phyloP scores from a whole-genome alignment of 768 basidiomycete genomes.

The Pleurotus tuber-regium region DNA sequence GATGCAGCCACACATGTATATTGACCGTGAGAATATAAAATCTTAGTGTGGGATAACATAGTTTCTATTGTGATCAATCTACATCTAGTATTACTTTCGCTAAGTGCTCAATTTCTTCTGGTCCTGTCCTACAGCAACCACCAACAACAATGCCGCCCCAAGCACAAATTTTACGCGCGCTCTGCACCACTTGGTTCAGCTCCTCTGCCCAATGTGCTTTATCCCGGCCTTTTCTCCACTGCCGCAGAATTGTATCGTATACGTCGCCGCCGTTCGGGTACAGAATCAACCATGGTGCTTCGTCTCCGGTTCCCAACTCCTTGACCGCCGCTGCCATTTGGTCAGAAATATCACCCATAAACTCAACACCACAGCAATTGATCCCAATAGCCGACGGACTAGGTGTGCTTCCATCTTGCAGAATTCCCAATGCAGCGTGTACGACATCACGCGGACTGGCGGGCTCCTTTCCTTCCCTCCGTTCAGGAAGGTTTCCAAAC shows the following conservation, averaged over 20 bases:
- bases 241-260: slow-evolving; percentile 45
- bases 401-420: slow-evolving; percentile 11
- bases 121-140: slow-evolving; percentile 15
- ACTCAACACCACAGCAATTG: slow-evolving; percentile 62
- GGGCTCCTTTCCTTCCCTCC: slow-evolving; percentile 16
- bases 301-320: slow-evolving; percentile 11
- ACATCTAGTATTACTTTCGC: background rate
- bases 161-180: background rate
- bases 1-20: slow-evolving; percentile 4
- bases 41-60: too few relatives aligned
- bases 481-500: slow-evolving; percentile 43
- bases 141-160: slow-evolving; percentile 16
- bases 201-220: slow-evolving; percentile 12
- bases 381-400: slow-evolving; percentile 62
- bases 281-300: slow-evolving; percentile 54
- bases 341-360: slow-evolving; percentile 37
- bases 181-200: slow-evolving; percentile 7
- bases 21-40: slow-evolving; percentile 7
- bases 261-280: slow-evolving; percentile 70
- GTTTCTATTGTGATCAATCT: too few relatives aligned
- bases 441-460: slow-evolving; percentile 39
- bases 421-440: slow-evolving; percentile 30
- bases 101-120: slow-evolving; percentile 10
- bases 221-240: slow-evolving; percentile 32
- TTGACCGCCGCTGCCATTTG: slow-evolving; percentile 30